Conservation (phyloP, 2,329 filamentous ascomycete genomes). For the Penicillium sp. region DNA sequence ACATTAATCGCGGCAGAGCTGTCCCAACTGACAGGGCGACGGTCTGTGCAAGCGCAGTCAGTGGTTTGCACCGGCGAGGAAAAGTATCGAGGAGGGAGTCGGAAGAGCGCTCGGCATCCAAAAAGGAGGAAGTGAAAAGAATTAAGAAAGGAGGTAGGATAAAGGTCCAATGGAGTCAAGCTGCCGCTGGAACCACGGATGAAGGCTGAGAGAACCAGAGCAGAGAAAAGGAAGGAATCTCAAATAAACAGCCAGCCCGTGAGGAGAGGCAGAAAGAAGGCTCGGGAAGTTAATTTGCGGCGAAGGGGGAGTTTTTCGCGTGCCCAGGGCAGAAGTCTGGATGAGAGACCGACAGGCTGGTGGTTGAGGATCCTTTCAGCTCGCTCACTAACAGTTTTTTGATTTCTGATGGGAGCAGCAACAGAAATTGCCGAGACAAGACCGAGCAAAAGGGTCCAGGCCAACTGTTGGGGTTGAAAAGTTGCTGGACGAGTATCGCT, state of each 20-base stretch:
- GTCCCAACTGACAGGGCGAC: constrained; percentile 2
- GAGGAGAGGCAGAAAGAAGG: background rate
- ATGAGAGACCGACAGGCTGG: background rate
- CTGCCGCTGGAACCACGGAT: constrained; percentile 10
- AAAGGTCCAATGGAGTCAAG: constrained; percentile 5
- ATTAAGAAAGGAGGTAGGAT: constrained; percentile 15
- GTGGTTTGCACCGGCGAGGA: background rate
- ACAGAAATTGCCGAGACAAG: constrained; percentile 1
- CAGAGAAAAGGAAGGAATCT: background rate
- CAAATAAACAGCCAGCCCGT: background rate
- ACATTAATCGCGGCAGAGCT: constrained; percentile 7
- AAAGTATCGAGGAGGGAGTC: constrained; percentile 6
- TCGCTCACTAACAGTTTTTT: background rate
- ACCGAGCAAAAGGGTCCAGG: constrained; percentile 11
- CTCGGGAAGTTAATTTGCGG: constrained; percentile 5
- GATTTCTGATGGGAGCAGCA: constrained; percentile 5
- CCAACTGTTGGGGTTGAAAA: constrained; percentile 14
- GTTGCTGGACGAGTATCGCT: background rate
- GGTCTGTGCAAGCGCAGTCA: constrained; percentile 7
- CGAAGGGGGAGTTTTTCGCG: background rate
- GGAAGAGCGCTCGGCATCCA: constrained; percentile 4
- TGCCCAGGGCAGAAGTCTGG: background rate
- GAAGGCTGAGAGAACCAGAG: background rate
- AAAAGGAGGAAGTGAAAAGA: constrained; percentile 16
- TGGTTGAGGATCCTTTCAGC: background rate